These are phyloP conservation scores for Kodamaea derodonti DNA, from an alignment of 1,139 yeast genomes.

Conservation along the genomic window DNA sequence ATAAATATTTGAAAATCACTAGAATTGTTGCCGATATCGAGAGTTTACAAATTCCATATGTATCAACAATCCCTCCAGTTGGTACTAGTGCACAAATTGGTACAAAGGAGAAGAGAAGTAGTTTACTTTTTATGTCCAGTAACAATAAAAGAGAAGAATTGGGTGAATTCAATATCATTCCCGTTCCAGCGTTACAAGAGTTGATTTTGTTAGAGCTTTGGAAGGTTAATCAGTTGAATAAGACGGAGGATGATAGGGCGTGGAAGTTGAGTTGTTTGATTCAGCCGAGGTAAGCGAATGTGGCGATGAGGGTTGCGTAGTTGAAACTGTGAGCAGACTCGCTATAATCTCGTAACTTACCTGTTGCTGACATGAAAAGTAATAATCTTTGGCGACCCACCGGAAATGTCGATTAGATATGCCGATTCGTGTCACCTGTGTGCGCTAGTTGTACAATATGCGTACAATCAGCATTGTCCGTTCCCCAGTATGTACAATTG, in stretches of 20 bases:
- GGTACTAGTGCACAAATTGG: slow-evolving; percentile 7
- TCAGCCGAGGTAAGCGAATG: slow-evolving; percentile 34
- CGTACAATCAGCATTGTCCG: too few species aligned
- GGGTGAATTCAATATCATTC: slow-evolving; percentile 33
- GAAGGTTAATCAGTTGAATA: slow-evolving; percentile 61
- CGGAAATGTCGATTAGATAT: too few species aligned
- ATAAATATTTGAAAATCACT: slow-evolving; percentile 73
- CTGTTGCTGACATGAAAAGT: too few species aligned
- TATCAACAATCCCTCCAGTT: not conserved
- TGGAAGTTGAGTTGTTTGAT: slow-evolving; percentile 67
- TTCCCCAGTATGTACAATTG: too few species aligned
- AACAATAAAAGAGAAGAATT: slow-evolving; percentile 10
- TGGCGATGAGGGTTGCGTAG: too few species aligned
- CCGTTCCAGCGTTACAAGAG: slow-evolving; percentile 56
- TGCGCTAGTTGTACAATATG: too few species aligned
- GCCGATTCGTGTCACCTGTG: too few species aligned
- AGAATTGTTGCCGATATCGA: slow-evolving; percentile 76
- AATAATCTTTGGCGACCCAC: too few species aligned
- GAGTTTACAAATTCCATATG: slow-evolving; percentile 58
- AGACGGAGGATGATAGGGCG: slow-evolving; percentile 61
- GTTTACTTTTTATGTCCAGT: slow-evolving; percentile 12
- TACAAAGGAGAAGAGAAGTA: slow-evolving; percentile 14
- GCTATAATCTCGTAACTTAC: too few species aligned
- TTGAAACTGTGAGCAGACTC: too few species aligned
- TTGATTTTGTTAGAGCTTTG: slow-evolving; percentile 63